These are phyloP conservation scores for Gossypium longicalyx DNA, from an alignment of 345 rosid species.

Conservation along the genomic window DNA sequence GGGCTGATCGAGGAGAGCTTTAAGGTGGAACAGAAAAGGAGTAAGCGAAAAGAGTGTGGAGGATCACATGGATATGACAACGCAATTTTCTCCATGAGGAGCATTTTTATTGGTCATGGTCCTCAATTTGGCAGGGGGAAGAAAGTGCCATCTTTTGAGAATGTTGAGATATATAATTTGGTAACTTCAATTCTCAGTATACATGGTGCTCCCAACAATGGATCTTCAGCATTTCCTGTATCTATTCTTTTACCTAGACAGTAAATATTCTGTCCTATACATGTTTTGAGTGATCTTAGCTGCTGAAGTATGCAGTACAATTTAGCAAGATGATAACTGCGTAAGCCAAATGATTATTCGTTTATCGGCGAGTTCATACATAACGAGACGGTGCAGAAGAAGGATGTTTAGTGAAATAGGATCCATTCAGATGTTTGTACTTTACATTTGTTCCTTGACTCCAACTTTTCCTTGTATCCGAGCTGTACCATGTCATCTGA, in stretches of 20 bases:
- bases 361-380: not conserved
- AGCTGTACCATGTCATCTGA: not conserved
- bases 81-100: slow-evolving; percentile 86
- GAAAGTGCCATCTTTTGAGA: slow-evolving; percentile 93
- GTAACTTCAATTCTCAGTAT: slow-evolving; percentile 73
- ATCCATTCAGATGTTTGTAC: not conserved
- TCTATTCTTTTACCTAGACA: slow-evolving; percentile 45
- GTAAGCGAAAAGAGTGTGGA: slow-evolving; percentile 61
- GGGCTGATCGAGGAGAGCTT: slow-evolving; percentile 74
- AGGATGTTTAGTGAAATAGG: not conserved
- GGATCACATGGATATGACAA: slow-evolving; percentile 95
- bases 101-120: slow-evolving; percentile 86
- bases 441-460: not conserved
- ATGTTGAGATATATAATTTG: slow-evolving; percentile 80
- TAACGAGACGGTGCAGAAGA: not conserved
- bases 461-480: not conserved
- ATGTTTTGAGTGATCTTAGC: not conserved
- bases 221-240: slow-evolving; percentile 44
- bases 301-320: not conserved
- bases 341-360: not conserved
- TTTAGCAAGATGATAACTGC: not conserved
- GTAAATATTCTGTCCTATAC: not conserved
- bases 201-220: slow-evolving; percentile 74
- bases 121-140: slow-evolving; percentile 67
- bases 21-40: slow-evolving; percentile 68